Evolutionary conservation across 202 grass and related monocot genomes (phyloP), one percentile per base, ranked within the genome.

Genomic region (Panicum hallii): DNA sequence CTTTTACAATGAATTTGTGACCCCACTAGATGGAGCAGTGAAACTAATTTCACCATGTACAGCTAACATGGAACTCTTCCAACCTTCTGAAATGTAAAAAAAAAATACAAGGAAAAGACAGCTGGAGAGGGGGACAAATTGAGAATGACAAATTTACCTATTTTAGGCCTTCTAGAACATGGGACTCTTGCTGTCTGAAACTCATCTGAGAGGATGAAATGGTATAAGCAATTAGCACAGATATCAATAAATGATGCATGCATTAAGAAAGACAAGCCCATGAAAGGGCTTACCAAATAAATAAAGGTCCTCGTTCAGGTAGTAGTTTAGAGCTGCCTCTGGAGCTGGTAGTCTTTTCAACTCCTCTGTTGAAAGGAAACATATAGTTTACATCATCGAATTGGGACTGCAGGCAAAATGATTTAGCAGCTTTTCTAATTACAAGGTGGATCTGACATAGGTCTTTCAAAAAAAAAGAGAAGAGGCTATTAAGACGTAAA

Each of bases 231-330:
- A 67, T 54, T 41, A 74, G 67, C 20, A 84, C 15, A 78, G 3
- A 67, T 70, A 56, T 13, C 63, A 79, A 70, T 30, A 66, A 22
- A 63, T 56, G 75, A 70, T 86, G 34, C 13, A 61, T 63, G 0
- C 12, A 77, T 45, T 41, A 52, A 34, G 34, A 40, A 48, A 38
- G 30, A 50, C 1, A 67, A 19, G 20, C 26, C 32, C 61, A 63
- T 43, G 14, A 38, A 74, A 61, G 19, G 43, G 32, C 20, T 49
- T 87, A 99, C 96, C 96, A 86, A 99, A 99, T 79, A 99, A 73
- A 79, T 99, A 99, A 11, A 94, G 88, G 71, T 99, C 96, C 64
- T 92, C 93, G 61, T 92, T 99, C 90, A 94, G 74, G 79, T 99
- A 99, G 63, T 95, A 99, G 52, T 88, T 84, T 76, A 95, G 15